Base-by-base conservation (phyloP, 2,329 filamentous ascomycete genomes). In the Dissoconium aciculare region DNA sequence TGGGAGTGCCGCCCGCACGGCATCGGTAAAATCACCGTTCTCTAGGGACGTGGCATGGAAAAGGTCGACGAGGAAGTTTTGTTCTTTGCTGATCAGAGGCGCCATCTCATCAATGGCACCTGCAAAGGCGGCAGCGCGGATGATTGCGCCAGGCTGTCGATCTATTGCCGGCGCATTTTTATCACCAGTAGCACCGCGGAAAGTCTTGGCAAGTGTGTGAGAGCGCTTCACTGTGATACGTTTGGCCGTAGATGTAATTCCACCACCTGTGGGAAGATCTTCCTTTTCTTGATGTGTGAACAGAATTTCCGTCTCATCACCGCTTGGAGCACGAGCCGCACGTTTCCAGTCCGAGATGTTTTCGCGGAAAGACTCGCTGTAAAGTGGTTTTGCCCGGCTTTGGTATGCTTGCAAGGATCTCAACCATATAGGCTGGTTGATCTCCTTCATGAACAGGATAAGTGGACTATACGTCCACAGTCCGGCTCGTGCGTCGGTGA, bases 51-150 rank as follows among this genome's bases (percentile, higher is more conserved):
- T 81, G 15, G 89, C 73, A 46, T 95, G 87, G 67, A 95, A 95
- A 54, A 94, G 89, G 44, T 92, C 83, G n/a, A 93, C 75, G 28
- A 94, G 66, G 51, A 95, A 98, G 51, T 94, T 95, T 53, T 98
- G 87, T 57, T 98, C 89, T 53, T 87, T 85, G 44, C 83, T 76
- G 35, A 94, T 74, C 33, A 92, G 66, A 4, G 78, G 81, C 26
- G 85, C 60, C 40, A 89, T 71, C 46, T 94, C 83, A 34, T 89
- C 78, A 38, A 94, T 59, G 9, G 82, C 73, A 21, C 74, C 75
- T 1, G 72, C 66, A 54, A 95, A 93, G 3, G 82, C 73, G 54
- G 93, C 84, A 44, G 75, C 87, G 0, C 81, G 73, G 42, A 79
- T 67, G 32, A 50, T 41, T 10, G 44, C 40, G 10, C 46, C 48